Conservation (phyloP, 345 rosid species). For the Turnera subulata region DNA sequence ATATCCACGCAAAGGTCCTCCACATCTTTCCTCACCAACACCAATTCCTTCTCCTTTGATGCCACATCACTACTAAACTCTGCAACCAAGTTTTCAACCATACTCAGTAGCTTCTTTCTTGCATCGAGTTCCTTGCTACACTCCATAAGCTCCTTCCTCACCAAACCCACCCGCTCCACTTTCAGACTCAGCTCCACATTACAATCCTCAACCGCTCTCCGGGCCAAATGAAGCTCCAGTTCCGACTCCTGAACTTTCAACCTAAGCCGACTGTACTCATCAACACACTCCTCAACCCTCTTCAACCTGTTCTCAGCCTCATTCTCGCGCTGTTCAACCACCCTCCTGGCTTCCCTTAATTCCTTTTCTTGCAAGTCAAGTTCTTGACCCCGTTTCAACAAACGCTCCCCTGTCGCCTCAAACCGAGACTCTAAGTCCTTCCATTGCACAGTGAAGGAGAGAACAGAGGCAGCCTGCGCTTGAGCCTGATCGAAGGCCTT, state of each 20-base stretch:
- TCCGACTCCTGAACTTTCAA: neutral
- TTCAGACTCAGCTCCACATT: neutral
- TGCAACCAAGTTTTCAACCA: too few species aligned
- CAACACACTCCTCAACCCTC: neutral
- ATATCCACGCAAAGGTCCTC: too few species aligned
- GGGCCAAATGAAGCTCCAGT: constrained; percentile 2
- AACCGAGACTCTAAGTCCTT: constrained; percentile 22
- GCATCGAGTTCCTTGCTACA: neutral
- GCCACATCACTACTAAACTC: too few species aligned
- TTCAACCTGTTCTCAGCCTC: neutral
- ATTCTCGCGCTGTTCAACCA: too few species aligned
- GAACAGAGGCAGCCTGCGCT: constrained; percentile 36
- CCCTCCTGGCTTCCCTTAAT: too few species aligned
- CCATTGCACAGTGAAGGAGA: constrained; percentile 39
- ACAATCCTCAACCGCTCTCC: constrained; percentile 7
- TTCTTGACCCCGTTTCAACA: constrained; percentile 7
- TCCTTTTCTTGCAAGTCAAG: too few species aligned
- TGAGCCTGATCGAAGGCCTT: constrained; percentile 31
- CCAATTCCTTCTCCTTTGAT: too few species aligned
- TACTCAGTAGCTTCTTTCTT: neutral
- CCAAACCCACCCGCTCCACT: neutral
- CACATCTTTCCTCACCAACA: too few species aligned
- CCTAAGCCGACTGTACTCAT: neutral
- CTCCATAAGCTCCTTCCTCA: neutral
- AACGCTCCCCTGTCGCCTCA: constrained; percentile 25